Base-by-base conservation (phyloP, 306 rosid species). In the Acacia confusa region DNA sequence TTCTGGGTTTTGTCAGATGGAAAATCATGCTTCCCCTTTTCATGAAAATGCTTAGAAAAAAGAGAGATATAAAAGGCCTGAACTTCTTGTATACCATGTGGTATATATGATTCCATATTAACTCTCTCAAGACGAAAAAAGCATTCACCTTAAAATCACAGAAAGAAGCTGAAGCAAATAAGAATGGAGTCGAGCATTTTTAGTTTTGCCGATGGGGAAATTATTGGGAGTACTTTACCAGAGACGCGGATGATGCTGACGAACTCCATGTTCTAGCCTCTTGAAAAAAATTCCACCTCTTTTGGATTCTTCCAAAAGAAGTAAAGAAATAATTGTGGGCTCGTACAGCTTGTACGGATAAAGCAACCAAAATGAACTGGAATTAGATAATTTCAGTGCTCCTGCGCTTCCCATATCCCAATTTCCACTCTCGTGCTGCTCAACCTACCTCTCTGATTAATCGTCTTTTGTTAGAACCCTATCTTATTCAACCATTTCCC, bases 221-320 rank as follows among this genome's bases (percentile, higher is more conserved):
- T 80, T 44, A 79, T 81, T 74, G 53, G 58, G 69, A 64, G 60
- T 20, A 58, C 84, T 81, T 80, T 76, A 78, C 72, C 78, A 47
- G 72, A 76, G 44, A 47, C 7, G 55, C 19, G 52, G 77, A 52
- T 72, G 83, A 50, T 68, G 74, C 77, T 52, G 82, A 61, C 58
- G 73, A 76, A 57, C 70, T 30, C 75, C 79, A 72, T 82, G 34
- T 78, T 82, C 80, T 28, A 4, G 78, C 47, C 61, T 24, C 82
- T 67, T 77, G 36, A 80, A 65, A 72, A 53, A 61, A 48, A 64
- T 6, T 78, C 28, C 74, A 70, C 79, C 79, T 81, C 82, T 78
- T 58, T 85, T 87, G 85, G 91, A 86, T 87, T 82, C 89, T 74
- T 79, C 81, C 79, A 77, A 82, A 86, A 69, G 76, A 43, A 82